A percentile compares a stretch with the other conserved stretches of the same genome.
phyloP scores from a whole-genome alignment of 306 rosid genomes.

The Cicer judaicum region DNA sequence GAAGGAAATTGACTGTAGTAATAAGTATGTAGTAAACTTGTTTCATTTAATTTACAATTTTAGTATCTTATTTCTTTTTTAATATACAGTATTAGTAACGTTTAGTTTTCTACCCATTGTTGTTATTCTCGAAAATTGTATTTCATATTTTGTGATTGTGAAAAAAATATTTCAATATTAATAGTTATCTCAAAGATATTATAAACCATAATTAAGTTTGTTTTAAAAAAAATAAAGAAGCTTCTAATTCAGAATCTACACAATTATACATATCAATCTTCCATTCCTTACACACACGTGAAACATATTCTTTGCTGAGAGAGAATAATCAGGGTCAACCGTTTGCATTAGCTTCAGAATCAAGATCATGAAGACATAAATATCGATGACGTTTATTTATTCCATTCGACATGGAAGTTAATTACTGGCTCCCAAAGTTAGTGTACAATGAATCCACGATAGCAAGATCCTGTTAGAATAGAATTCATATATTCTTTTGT shows the following conservation, averaged over 20 bases:
- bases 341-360: slow-evolving; percentile 12
- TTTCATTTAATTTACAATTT: no score
- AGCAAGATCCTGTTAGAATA: slow-evolving; percentile 9
- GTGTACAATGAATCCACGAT: slow-evolving; percentile 9
- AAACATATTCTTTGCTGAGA: slow-evolving; percentile 9
- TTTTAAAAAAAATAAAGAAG: no score
- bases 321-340: slow-evolving; percentile 31
- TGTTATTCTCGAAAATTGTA: no score
- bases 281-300: neutral
- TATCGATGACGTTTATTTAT: neutral
- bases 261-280: slow-evolving; percentile 19
- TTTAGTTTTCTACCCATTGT: no score
- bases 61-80: no score
- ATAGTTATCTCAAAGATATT: no score
- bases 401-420: slow-evolving; percentile 31
- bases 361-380: neutral
- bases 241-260: slow-evolving; percentile 14
- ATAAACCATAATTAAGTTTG: no score
- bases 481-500: slow-evolving; percentile 27
- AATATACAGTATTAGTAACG: no score
- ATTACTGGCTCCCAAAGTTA: slow-evolving; percentile 26
- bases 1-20: no score
- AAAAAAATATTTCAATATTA: no score
- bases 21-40: no score
- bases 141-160: no score